Base-by-base conservation (phyloP, 768 basidiomycete species). In the Leccinum variicolor region DNA sequence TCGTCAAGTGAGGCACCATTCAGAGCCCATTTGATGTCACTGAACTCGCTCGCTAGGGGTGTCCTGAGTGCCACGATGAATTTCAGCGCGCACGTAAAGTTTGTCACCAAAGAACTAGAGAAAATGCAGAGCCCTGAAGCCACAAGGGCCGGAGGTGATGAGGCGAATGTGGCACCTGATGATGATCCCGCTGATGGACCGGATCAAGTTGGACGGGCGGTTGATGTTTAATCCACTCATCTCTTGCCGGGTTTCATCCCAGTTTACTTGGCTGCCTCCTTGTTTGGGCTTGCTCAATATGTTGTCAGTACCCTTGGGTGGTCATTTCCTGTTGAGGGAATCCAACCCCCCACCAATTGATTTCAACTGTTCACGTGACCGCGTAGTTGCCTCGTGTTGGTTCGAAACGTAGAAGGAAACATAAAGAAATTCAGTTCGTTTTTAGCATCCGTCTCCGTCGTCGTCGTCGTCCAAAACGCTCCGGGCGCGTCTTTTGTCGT, bases 41-140 rank as follows among this genome's bases (percentile, higher is more conserved):
- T 47, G n/a, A 25, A 29, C 15, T 14, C 13, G 9, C 4, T 53
- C 5, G 6, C 4, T 23, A 87, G 87, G 62, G 86, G 84, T 61
- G 80, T 79, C 2, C 66, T 85, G 33, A 85, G 84, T 56, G 75
- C 84, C 0, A 84, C 80, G 8, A 68, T 90, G 60, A 85, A 84
- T 67, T 86, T 79, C 66, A 78, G 74, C 28, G 86, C 82, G 0
- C 91, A 93, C 62, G 73, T 78, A 28, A 86, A 85, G 68, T 91
- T 92, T 63, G 86, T 90, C 7, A 79, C 81, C 39, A 84, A 84
- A 66, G 85, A 84, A 77, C 74, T 92, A 39, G 79, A 79, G 55
- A 81, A 76, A 61, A 69, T 86, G 51, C 48, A 72, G 61, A 60
- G 60, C 23, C 41, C 23, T 3, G 56, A 41, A 46, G 31, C 43